phyloP scores from a whole-genome alignment of 164 flowering plant genomes.

The Tinospora cordifolia region DNA sequence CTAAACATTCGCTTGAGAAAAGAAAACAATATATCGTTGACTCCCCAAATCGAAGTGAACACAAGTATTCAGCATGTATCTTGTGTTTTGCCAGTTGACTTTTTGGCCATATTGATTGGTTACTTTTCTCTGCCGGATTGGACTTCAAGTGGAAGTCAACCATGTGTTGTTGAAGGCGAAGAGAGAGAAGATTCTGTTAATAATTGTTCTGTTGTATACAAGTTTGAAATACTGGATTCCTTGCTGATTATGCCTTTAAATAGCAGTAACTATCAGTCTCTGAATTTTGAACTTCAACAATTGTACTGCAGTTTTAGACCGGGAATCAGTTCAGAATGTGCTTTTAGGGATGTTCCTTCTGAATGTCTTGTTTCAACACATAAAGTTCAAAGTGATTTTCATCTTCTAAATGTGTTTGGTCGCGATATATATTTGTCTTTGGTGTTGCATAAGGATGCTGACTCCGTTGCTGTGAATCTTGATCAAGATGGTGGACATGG shows the following conservation, averaged over 20 bases:
- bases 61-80: constrained; percentile 65
- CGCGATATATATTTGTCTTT: constrained; percentile 47
- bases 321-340: constrained; percentile 19
- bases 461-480: constrained; percentile 11
- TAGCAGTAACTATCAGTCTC: constrained; percentile 26
- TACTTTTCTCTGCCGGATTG: constrained; percentile 81
- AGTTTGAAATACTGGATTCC: constrained; percentile 72
- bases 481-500: constrained; percentile 12
- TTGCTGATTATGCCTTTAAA: constrained; percentile 45
- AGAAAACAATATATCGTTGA: constrained; percentile 14
- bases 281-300: constrained; percentile 54
- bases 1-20: constrained; percentile 55
- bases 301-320: constrained; percentile 39
- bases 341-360: constrained; percentile 39
- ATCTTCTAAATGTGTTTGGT: constrained; percentile 60
- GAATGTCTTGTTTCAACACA: constrained; percentile 39
- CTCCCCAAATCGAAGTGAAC: constrained; percentile 43
- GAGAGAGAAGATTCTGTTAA: constrained; percentile 13
- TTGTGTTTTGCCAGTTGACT: constrained; percentile 66
- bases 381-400: constrained; percentile 24
- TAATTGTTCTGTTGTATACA: constrained; percentile 21
- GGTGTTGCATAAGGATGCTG: constrained; percentile 27
- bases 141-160: constrained; percentile 29
- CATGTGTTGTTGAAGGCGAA: constrained; percentile 10
- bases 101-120: constrained; percentile 67